phyloP scores from a whole-genome alignment of 768 basidiomycete species.

The Amyloporia xantha region DNA sequence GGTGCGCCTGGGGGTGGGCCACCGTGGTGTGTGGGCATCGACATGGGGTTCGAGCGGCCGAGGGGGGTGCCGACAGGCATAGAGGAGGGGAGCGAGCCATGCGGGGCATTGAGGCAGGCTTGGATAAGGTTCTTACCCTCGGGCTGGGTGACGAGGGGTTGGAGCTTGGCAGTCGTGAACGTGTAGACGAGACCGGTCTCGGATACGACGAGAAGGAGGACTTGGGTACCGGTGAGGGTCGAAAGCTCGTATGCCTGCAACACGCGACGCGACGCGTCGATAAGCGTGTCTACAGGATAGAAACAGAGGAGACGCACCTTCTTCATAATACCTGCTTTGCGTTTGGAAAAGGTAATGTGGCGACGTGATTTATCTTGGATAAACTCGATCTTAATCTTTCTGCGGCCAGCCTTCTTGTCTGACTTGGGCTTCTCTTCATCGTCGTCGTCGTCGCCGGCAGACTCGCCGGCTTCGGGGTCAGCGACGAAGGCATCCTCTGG shows the following conservation, averaged over 20 bases:
- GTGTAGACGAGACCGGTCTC: slow-evolving; percentile 99
- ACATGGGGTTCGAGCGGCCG: slow-evolving; percentile 51
- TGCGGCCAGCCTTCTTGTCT: slow-evolving; percentile 87
- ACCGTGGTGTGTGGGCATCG: slow-evolving; percentile 33
- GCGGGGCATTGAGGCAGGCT: slow-evolving; percentile 92
- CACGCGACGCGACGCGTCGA: slow-evolving; percentile 11
- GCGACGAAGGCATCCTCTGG: slow-evolving; percentile 78
- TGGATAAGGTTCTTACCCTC: slow-evolving; percentile 99
- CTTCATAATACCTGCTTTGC: slow-evolving; percentile 84
- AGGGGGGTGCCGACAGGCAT: slow-evolving; percentile 69
- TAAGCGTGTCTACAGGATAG: slow-evolving; percentile 8
- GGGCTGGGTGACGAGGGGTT: slow-evolving; percentile 95
- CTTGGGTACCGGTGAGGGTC: slow-evolving; percentile 95
- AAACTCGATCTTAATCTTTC: slow-evolving; percentile 99
- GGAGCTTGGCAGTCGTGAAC: slow-evolving; percentile 96
- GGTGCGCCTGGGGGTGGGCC: slow-evolving; percentile 26
- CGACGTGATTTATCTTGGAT: slow-evolving; percentile 98
- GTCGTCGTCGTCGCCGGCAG: slow-evolving; percentile 73
- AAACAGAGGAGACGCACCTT: slow-evolving; percentile 28
- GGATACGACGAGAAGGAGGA: slow-evolving; percentile 93
- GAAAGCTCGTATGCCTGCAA: slow-evolving; percentile 98
- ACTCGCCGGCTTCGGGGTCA: slow-evolving; percentile 79
- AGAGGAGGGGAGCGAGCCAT: slow-evolving; percentile 69
- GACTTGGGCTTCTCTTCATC: slow-evolving; percentile 71
- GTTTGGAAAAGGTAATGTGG: slow-evolving; percentile 99